phyloP scores from a whole-genome alignment of 2,329 filamentous ascomycete species.

The Grosmannia huntii region DNA sequence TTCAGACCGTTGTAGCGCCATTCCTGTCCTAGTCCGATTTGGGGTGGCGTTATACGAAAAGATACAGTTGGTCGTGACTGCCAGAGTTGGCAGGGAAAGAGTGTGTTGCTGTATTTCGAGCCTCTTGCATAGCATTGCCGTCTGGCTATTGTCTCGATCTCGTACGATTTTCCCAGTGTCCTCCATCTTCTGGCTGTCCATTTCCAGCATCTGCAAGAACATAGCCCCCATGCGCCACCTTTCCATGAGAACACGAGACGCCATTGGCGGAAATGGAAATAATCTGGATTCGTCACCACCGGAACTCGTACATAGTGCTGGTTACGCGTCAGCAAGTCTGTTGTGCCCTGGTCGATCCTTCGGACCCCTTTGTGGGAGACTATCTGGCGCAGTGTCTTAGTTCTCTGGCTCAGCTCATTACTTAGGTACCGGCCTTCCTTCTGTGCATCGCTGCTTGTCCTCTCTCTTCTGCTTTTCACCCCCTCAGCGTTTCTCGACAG shows the following conservation, averaged over 20 bases:
- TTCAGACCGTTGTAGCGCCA: not conserved
- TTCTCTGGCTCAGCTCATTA: not conserved
- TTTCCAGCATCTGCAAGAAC: not conserved
- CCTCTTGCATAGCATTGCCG: no score
- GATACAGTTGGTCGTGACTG: not conserved
- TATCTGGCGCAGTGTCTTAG: not conserved
- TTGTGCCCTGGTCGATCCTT: not conserved
- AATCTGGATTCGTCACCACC: not conserved
- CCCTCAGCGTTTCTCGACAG: not conserved
- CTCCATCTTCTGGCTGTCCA: no score
- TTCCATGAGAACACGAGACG: not conserved
- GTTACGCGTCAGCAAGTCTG: not conserved
- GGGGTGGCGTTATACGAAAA: not conserved
- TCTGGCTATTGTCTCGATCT: no score
- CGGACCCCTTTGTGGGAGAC: not conserved
- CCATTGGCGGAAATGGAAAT: not conserved
- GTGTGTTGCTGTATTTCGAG: not conserved
- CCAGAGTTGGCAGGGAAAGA: not conserved
- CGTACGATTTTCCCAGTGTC: no score
- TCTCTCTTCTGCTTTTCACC: not conserved
- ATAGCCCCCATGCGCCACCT: not conserved
- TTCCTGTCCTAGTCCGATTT: not conserved
- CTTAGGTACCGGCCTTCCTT: not conserved
- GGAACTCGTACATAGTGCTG: not conserved
- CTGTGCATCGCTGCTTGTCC: not conserved